Evolutionary conservation across 2,329 filamentous ascomycete genomes (phyloP).

Genomic region (Cercospora zeae-maydis): DNA sequence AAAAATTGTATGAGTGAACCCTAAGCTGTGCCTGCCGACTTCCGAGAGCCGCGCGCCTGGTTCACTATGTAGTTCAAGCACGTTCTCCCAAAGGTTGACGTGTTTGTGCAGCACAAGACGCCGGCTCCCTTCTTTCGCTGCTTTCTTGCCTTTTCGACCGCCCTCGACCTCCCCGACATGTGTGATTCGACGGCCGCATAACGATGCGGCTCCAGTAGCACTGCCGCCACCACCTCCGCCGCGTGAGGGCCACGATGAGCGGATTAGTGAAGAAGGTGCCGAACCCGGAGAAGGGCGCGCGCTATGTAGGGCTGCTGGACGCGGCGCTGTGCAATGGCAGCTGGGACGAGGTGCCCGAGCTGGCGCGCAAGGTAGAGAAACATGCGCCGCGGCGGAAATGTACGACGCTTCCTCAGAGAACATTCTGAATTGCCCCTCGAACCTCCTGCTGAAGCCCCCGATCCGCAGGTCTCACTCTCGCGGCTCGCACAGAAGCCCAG

Average conservation of each 20-base stretch:
- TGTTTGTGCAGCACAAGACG: conserved; percentile 2
- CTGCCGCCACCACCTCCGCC: conserved; percentile 9
- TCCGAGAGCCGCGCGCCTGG: not conserved
- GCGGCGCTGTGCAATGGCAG: conserved; percentile 80
- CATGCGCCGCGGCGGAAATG: conserved; percentile 83
- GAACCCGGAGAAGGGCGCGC: conserved; percentile 62
- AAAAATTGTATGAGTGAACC: not conserved
- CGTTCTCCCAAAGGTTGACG: conserved; percentile 9
- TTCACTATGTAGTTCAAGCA: too few relatives aligned
- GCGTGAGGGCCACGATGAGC: conserved; percentile 27
- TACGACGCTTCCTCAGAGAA: conserved; percentile 46
- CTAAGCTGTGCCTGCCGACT: not conserved
- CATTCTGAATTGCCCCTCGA: not conserved
- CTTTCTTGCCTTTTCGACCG: not conserved
- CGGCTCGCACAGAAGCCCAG: conserved; percentile 47
- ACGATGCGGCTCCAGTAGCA: conserved; percentile 22
- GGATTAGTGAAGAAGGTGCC: conserved; percentile 19
- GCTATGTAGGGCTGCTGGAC: conserved; percentile 80
- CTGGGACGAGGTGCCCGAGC: conserved; percentile 82
- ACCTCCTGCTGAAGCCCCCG: conserved; percentile 6
- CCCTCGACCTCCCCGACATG: not conserved
- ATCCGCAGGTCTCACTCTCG: conserved; percentile 44
- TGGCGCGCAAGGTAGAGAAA: conserved; percentile 89
- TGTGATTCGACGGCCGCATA: not conserved
- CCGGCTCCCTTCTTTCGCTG: not conserved